phyloP scores from a whole-genome alignment of 495 filamentous ascomycete species.

The Penicillium coffeae region DNA sequence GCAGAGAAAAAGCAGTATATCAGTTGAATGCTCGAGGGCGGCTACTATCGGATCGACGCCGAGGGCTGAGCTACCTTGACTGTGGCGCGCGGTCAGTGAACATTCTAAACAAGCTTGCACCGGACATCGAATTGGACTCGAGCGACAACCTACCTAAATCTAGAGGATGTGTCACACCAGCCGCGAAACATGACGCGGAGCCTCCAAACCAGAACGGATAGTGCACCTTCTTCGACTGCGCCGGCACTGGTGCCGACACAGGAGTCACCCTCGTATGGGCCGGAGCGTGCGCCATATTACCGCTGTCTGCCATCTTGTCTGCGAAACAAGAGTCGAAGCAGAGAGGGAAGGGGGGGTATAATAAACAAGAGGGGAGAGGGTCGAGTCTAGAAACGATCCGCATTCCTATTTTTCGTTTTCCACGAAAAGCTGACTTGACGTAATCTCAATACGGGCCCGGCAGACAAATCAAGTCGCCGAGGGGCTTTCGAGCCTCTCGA shows the following conservation, averaged over 20 bases:
- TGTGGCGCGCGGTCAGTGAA: slow-evolving; percentile 19
- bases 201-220: slow-evolving; percentile 96
- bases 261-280: slow-evolving; percentile 22
- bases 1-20: slow-evolving; percentile 8
- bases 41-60: background rate
- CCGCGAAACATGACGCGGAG: slow-evolving; percentile 84
- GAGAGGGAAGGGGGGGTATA: slow-evolving; percentile 1
- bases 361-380: slow-evolving; percentile 8
- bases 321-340: slow-evolving; percentile 21
- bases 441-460: slow-evolving; percentile 34
- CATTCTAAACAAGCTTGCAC: background rate
- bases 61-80: slow-evolving; percentile 47
- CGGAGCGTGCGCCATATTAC: slow-evolving; percentile 33
- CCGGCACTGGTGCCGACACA: slow-evolving; percentile 20
- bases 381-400: slow-evolving; percentile 5
- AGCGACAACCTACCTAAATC: slow-evolving; percentile 53
- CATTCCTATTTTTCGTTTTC: slow-evolving; percentile 3
- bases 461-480: slow-evolving; percentile 41
- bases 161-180: slow-evolving; percentile 84
- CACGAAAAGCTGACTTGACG: slow-evolving; percentile 21
- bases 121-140: background rate
- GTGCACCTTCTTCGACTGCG: slow-evolving; percentile 43
- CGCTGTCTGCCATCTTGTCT: slow-evolving; percentile 39
- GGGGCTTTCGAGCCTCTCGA: too few relatives aligned
- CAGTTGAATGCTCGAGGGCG: background rate